phyloP scores from a whole-genome alignment of 768 basidiomycete genomes.

The Boletus eberwhitei region DNA sequence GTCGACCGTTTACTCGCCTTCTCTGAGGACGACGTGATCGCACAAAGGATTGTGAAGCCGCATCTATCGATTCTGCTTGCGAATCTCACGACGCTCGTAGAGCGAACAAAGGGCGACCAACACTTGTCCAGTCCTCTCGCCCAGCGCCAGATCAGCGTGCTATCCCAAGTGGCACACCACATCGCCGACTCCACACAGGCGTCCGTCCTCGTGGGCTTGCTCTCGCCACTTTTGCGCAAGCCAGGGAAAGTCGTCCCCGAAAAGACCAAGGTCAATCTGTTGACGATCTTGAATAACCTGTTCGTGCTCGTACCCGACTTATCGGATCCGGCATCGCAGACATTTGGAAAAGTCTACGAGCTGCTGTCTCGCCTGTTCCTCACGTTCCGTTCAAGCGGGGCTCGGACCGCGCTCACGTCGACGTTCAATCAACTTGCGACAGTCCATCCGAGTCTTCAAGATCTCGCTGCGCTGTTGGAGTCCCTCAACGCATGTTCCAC shows the following conservation, averaged over 20 bases:
- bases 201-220: conserved; percentile 62
- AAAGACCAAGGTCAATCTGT: conserved; percentile 78
- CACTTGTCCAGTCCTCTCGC: conserved; percentile 59
- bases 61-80: conserved; percentile 68
- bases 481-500: conserved; percentile 83
- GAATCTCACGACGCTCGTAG: conserved; percentile 68
- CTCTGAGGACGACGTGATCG: conserved; percentile 47
- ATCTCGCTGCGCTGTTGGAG: conserved; percentile 53
- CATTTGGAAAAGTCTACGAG: conserved; percentile 54
- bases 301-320: conserved; percentile 68
- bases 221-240: conserved; percentile 77
- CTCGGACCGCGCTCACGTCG: conserved; percentile 64
- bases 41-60: conserved; percentile 58
- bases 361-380: conserved; percentile 78
- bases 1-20: conserved; percentile 65
- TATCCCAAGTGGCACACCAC: conserved; percentile 77
- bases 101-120: conserved; percentile 51
- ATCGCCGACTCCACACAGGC: conserved; percentile 71
- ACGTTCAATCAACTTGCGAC: conserved; percentile 56
- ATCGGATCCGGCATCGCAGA: conserved; percentile 38
- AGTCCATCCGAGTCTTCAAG: conserved; percentile 39
- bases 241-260: conserved; percentile 76
- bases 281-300: conserved; percentile 65
- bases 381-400: conserved; percentile 63
- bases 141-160: conserved; percentile 77